Conservation (phyloP, 352 stramenopile genomes). For the Phytophthora pini region DNA sequence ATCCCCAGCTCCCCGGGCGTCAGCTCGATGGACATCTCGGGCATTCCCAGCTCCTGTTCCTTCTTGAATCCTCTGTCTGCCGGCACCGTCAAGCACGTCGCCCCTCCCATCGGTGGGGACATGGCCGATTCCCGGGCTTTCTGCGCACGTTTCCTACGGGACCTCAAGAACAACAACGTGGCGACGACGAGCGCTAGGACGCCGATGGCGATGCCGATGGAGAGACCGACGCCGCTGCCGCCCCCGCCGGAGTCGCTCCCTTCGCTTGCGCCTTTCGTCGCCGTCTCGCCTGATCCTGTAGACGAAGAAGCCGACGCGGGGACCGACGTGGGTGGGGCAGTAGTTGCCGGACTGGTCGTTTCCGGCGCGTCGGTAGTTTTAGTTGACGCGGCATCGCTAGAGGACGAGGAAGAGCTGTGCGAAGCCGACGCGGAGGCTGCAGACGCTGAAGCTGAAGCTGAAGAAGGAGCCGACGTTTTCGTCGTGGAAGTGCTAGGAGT, state of each 20-base stretch:
- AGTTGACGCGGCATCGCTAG: background rate
- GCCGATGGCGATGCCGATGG: slow-evolving; percentile 37
- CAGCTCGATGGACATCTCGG: slow-evolving; percentile 55
- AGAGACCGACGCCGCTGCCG: slow-evolving; percentile 14
- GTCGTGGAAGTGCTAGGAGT: slow-evolving; percentile 10
- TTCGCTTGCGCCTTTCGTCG: slow-evolving; percentile 6
- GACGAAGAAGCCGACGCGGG: slow-evolving; percentile 1
- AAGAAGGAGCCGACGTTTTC: slow-evolving; percentile 8
- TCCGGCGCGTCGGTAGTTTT: slow-evolving; percentile 8
- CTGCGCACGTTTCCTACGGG: slow-evolving; percentile 14
- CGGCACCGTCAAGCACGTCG: slow-evolving; percentile 26
- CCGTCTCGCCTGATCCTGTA: slow-evolving; percentile 19
- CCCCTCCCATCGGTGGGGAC: slow-evolving; percentile 17
- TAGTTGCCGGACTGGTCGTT: slow-evolving; percentile 3
- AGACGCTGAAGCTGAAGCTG: slow-evolving; percentile 1
- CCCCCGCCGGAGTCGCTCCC: background rate
- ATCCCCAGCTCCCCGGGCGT: slow-evolving; percentile 35
- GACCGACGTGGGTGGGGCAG: background rate
- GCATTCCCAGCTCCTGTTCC: slow-evolving; percentile 40
- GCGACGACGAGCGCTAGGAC: slow-evolving; percentile 39
- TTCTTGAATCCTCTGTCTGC: slow-evolving; percentile 36
- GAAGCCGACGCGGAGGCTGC: slow-evolving; percentile 6
- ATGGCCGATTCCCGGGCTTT: slow-evolving; percentile 14
- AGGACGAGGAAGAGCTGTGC: slow-evolving; percentile 14
- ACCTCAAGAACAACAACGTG: slow-evolving; percentile 30